phyloP scores from a whole-genome alignment of 208 protist genomes.

The Crithidia expoeki region DNA sequence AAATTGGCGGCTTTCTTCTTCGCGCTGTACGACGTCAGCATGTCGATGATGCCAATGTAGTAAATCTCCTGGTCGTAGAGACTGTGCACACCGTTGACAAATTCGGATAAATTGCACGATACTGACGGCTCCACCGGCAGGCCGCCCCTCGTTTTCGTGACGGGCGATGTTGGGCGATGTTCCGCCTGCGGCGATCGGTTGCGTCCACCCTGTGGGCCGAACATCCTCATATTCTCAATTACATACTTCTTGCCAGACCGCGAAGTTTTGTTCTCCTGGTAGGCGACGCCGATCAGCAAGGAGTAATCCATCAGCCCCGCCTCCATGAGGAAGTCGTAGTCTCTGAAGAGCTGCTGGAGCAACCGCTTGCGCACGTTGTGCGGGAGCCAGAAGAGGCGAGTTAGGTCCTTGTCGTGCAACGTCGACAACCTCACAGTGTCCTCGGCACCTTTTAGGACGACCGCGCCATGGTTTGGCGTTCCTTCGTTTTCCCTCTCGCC shows the following conservation, averaged over 20 bases:
- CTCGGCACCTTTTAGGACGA: constrained; percentile 36
- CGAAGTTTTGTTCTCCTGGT: constrained; percentile 62
- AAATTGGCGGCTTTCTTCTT: constrained; percentile 89
- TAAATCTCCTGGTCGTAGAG: constrained; percentile 79
- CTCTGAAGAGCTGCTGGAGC: constrained; percentile 53
- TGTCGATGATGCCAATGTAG: constrained; percentile 91
- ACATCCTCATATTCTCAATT: constrained; percentile 54
- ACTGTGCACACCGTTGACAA: constrained; percentile 60
- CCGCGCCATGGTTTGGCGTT: background rate
- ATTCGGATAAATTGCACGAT: constrained; percentile 35
- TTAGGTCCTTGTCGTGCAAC: constrained; percentile 86
- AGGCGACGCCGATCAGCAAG: constrained; percentile 80
- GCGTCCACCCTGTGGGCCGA: background rate
- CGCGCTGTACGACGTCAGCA: constrained; percentile 78
- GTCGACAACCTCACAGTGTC: constrained; percentile 55
- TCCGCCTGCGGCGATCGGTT: constrained; percentile 12
- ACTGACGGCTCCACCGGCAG: background rate
- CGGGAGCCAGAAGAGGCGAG: constrained; percentile 79
- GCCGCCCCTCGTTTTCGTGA: background rate
- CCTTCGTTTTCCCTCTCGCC: background rate
- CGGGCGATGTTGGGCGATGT: constrained; percentile 20
- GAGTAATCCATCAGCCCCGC: constrained; percentile 88
- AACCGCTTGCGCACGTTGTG: constrained; percentile 41
- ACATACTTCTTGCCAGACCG: constrained; percentile 42
- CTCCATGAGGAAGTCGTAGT: constrained; percentile 66